phyloP scores from a whole-genome alignment of 768 basidiomycete genomes.

The Tricholomella constricta region DNA sequence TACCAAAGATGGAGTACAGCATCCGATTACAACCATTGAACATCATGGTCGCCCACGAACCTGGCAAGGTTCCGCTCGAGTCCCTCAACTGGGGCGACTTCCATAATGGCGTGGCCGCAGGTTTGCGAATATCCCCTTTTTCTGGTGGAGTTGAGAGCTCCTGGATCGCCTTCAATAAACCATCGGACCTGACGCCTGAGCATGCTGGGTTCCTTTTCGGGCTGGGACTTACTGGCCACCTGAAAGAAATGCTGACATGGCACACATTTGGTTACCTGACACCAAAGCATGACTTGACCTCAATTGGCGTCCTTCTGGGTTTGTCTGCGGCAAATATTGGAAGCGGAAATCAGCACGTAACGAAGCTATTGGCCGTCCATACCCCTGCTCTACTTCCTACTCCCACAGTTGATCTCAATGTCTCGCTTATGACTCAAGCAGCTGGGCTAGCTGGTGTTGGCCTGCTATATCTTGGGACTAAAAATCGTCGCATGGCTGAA shows the following conservation, averaged over 20 bases:
- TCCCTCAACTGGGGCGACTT: conserved; percentile 93
- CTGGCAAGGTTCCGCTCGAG: conserved; percentile 73
- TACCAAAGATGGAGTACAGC: conserved; percentile 78
- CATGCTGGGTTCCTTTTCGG: conserved; percentile 97
- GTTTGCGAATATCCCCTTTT: conserved; percentile 78
- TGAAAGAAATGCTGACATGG: conserved; percentile 89
- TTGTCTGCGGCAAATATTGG: conserved; percentile 90
- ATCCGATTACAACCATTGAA: conserved; percentile 77
- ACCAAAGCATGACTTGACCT: conserved; percentile 94
- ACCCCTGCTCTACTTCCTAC: conserved; percentile 91
- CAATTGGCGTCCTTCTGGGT: conserved; percentile 92
- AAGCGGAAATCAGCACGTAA: conserved; percentile 82
- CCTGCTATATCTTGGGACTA: conserved; percentile 85
- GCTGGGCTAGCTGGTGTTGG: conserved; percentile 89
- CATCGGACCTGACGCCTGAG: conserved; percentile 84
- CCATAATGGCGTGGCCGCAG: conserved; percentile 95
- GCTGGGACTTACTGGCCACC: conserved; percentile 88
- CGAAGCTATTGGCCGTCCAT: conserved; percentile 89
- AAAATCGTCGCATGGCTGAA: conserved; percentile 90
- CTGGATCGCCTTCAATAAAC: conserved; percentile 96
- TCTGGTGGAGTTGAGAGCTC: conserved; percentile 82
- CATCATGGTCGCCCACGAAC: conserved; percentile 60
- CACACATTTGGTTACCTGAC: conserved; percentile 95
- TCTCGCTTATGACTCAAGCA: conserved; percentile 86
- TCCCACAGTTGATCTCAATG: conserved; percentile 85